Evolutionary conservation across 805 yeast species (phyloP), one percentile per base, ranked within the genome.

Genomic region (Teunomyces barrocoloradensis): DNA sequence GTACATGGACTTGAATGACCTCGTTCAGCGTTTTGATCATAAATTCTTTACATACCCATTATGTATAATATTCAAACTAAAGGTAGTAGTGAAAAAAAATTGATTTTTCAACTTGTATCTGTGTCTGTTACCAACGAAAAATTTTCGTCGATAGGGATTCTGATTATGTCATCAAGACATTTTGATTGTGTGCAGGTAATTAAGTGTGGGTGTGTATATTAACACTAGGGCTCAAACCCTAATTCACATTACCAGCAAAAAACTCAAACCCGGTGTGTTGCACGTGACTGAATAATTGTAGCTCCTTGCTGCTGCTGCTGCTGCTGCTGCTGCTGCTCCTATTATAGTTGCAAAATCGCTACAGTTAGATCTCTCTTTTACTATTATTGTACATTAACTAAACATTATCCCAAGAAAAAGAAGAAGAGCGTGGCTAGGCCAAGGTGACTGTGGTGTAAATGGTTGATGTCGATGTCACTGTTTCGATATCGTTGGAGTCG

Each of bases 401-500:
- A 35, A 37, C 42, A 40, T 40, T 35, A 33, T 47, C 35, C 46
- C 39, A 34, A 33, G 42, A 21, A 4, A 29, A 39, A 33, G 7
- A 34, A 40, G 29, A 13, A 21, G 25, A 21, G 9, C 5, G 38
- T 34, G 43, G 27, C 42, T 39, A 52, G n/a, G 46, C 44, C 27
- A 29, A 30, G 23, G 77, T 66, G 33, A 73, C 63, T 3, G 78
- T 66, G 5, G 64, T 53, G 48, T 61, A 59, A 25, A 68, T 49
- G 20, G 75, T 64, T n/a, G 71, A 53, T 5, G 75, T 65, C 17
- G 73, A 60, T 10, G 78, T 71, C 25, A 66, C 60, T 12, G 75
- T 70, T 20, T 48, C 52, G 15, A 43, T 45, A 44, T 60, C 66
- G 23, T 55, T 60, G 44, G 62, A 63, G 49, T 54, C 45, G 59